phyloP scores from a whole-genome alignment of 2,329 filamentous ascomycete genomes.

The Penicillium sp. region DNA sequence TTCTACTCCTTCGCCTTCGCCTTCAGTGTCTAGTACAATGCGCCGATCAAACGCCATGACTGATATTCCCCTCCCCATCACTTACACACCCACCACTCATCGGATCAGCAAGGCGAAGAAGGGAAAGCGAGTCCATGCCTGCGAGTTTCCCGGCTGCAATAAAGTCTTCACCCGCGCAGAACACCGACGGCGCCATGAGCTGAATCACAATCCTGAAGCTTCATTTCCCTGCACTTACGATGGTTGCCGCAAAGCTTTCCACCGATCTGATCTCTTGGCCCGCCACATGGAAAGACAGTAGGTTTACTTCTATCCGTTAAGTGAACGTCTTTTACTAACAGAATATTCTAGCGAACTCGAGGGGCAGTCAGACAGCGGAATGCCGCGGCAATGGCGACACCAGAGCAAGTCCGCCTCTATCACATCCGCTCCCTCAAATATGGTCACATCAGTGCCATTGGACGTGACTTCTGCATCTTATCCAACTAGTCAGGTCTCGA shows the following conservation, averaged over 20 bases:
- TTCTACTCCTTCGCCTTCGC: background rate
- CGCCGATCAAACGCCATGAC: slow-evolving; percentile 24
- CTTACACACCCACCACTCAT: slow-evolving; percentile 48
- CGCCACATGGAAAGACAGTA: slow-evolving; percentile 51
- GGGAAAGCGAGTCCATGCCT: slow-evolving; percentile 49
- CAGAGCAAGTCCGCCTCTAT: slow-evolving; percentile 21
- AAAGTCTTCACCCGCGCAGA: slow-evolving; percentile 51
- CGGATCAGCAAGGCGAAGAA: slow-evolving; percentile 52
- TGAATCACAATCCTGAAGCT: slow-evolving; percentile 49
- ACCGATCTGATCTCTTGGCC: slow-evolving; percentile 44
- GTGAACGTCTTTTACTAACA: background rate
- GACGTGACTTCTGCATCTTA: slow-evolving; percentile 22
- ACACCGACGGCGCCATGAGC: slow-evolving; percentile 47
- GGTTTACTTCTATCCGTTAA: slow-evolving; percentile 15
- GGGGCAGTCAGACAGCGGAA: slow-evolving; percentile 27
- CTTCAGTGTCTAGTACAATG: slow-evolving; percentile 13
- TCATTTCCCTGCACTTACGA: slow-evolving; percentile 40
- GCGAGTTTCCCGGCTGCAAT: slow-evolving; percentile 44
- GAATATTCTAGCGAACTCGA: slow-evolving; percentile 29
- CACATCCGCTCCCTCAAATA: slow-evolving; percentile 19
- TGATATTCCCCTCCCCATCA: slow-evolving; percentile 34
- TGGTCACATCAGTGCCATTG: slow-evolving; percentile 22
- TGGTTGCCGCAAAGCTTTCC: slow-evolving; percentile 47
- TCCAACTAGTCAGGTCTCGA: slow-evolving; percentile 26
- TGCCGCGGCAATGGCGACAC: slow-evolving; percentile 22